Conservation (phyloP, 2,329 filamentous ascomycete genomes). For the Colletotrichum filicis region DNA sequence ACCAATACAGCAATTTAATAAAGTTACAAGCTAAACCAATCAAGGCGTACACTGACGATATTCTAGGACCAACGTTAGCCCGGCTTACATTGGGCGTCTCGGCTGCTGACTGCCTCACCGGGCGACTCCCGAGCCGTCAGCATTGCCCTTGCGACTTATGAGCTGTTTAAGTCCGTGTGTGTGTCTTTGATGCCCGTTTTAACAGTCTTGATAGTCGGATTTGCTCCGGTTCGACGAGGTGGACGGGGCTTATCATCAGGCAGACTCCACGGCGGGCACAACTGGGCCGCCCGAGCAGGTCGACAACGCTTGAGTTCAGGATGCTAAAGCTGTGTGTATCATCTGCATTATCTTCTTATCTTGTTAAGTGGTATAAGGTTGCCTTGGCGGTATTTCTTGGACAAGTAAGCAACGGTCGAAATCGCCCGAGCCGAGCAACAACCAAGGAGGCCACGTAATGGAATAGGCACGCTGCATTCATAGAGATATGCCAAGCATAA, state of each 20-base stretch:
- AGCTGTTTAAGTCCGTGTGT: too few relatives aligned
- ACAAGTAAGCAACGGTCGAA: background rate
- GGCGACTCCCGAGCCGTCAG: background rate
- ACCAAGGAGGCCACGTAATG: background rate
- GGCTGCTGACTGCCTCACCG: background rate
- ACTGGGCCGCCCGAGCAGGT: background rate
- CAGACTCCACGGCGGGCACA: too few relatives aligned
- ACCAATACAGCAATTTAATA: background rate
- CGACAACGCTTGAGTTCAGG: background rate
- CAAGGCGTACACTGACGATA: too few relatives aligned
- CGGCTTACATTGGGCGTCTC: background rate
- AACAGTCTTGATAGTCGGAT: background rate
- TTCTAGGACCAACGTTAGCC: background rate
- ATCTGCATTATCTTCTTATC: background rate
- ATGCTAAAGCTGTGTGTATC: too few relatives aligned
- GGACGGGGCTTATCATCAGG: background rate
- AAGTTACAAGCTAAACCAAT: background rate
- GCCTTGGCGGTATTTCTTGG: background rate
- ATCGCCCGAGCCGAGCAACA: background rate
- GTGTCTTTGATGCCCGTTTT: background rate
- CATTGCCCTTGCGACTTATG: background rate
- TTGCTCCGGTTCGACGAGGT: background rate
- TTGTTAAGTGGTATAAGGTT: too few relatives aligned
- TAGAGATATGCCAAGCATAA: too few relatives aligned
- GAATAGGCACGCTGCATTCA: too few relatives aligned